Percentiles rank a stretch among this genome's conserved stretches.
phyloP scores from a whole-genome alignment of 805 yeast species.

The Kazachstania africana region DNA sequence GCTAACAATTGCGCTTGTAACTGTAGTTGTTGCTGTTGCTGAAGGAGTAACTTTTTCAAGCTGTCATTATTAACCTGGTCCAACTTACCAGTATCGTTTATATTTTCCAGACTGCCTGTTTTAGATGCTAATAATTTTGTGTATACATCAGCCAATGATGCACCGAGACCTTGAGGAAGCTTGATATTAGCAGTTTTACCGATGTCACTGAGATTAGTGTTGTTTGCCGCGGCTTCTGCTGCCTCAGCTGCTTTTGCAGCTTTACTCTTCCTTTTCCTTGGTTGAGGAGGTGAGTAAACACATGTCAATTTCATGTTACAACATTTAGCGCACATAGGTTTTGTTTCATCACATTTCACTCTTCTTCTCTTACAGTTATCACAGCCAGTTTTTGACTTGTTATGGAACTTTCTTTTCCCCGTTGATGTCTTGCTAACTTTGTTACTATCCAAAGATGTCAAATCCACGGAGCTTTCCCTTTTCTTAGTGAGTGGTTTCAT shows the following conservation, averaged over 20 bases:
- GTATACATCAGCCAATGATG: no score
- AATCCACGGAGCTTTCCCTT: no score
- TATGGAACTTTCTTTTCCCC: slow-evolving; percentile 79
- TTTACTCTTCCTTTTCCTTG: slow-evolving; percentile 3
- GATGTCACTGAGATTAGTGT: no score
- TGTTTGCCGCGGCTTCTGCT: no score
- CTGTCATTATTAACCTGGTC: no score
- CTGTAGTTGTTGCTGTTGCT: slow-evolving; percentile 11
- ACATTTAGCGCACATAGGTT: slow-evolving; percentile 74
- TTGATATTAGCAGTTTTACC: no score
- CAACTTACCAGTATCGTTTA: no score
- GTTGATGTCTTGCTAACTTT: slow-evolving; percentile 34
- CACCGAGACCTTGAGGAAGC: no score
- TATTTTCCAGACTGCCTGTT: no score
- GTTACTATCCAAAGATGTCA: slow-evolving; percentile 31
- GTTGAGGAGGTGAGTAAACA: slow-evolving; percentile 34
- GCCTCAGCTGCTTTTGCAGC: neutral
- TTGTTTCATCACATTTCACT: slow-evolving; percentile 84
- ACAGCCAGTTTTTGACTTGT: slow-evolving; percentile 82
- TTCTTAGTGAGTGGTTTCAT: no score
- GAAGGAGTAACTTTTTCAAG: no score
- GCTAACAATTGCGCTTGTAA: slow-evolving; percentile 9
- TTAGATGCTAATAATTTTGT: no score
- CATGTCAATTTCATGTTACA: slow-evolving; percentile 68
- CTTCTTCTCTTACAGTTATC: slow-evolving; percentile 79